Evolutionary conservation across 495 filamentous ascomycete species (phyloP), one percentile per base, ranked within the genome.

Genomic region (Hypoxylon lienhwacheense): DNA sequence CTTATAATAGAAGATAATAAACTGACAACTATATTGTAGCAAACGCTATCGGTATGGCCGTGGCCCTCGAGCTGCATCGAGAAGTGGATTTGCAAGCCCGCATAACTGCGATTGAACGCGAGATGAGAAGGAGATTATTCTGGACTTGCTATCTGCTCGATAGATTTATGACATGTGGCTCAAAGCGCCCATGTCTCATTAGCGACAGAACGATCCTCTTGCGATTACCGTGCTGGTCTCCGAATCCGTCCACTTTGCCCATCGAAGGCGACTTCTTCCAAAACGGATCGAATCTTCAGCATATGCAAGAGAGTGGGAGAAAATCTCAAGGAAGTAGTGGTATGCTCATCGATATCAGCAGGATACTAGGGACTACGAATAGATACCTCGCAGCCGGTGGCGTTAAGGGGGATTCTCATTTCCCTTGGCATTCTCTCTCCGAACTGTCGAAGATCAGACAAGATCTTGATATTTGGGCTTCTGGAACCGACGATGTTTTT

Each of bases 61-160:
- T 90, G 60, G 86, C 87, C 8, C 75, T 92, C 8, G 87, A 88
- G 55, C 70, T 91, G 24, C 86, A 91, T 58, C 82, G 87, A 8
- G 81, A 92, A 70, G 71, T 83, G 12, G 82, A 88, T 20, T 49
- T 73, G 26, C 77, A 79, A 34, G 63, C 78, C 16, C 79, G 79
- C 20, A 70, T 85, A 3, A 73, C 80, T 0, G 71, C 81, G 2
- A 63, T 77, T 7, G 89, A 91, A 55, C 79, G 84, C 40, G 89
- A 95, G 70, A 83, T 81, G 56, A 77, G 86, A 28, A 79, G 89
- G 34, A 77, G 84, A 17, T 68, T 95, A 14, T 95, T 95, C 64
- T 95, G 89, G 89, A 81, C 86, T 3, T 88, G 86, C 53, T 95
- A 91, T 59, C 73, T 91, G 14, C 83, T 91, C 70, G 89, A 95